Percentiles rank a stretch among this genome's conserved stretches.
phyloP scores from a whole-genome alignment of 108 stramenopile species.

The Craspedostauros australis region DNA sequence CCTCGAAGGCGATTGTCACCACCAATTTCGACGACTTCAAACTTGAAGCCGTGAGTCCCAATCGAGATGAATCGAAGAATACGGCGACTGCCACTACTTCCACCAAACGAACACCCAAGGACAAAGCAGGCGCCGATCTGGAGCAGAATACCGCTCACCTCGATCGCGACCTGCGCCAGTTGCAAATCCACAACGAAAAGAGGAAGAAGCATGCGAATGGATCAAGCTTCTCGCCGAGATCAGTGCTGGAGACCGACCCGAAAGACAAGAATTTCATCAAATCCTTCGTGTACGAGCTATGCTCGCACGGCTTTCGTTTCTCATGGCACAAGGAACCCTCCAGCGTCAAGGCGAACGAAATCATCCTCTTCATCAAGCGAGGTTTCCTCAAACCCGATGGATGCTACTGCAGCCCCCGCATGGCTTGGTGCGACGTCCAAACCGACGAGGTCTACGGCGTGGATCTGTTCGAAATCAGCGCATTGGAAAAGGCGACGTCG shows the following conservation, averaged over 20 bases:
- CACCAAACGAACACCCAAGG: too few relatives aligned
- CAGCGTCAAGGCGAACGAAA: not conserved
- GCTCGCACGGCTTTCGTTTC: conserved; percentile 12
- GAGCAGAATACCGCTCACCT: too few relatives aligned
- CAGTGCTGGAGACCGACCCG: not conserved
- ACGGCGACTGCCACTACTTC: too few relatives aligned
- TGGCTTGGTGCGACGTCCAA: conserved; percentile 27
- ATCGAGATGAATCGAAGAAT: too few relatives aligned
- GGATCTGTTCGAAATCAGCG: conserved; percentile 44
- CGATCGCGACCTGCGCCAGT: too few relatives aligned
- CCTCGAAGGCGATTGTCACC: too few relatives aligned
- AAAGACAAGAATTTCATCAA: conserved; percentile 12
- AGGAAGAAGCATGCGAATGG: too few relatives aligned
- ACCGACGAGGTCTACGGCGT: conserved; percentile 18
- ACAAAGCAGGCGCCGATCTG: too few relatives aligned
- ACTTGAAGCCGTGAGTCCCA: too few relatives aligned
- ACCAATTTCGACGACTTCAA: too few relatives aligned
- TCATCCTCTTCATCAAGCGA: conserved; percentile 6
- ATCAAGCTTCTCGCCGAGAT: too few relatives aligned
- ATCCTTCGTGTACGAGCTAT: conserved; percentile 15
- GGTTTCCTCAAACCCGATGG: conserved; percentile 13
- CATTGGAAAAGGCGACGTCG: conserved; percentile 27
- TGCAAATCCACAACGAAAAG: too few relatives aligned
- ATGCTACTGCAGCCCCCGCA: conserved; percentile 23
- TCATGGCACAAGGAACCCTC: conserved; percentile 26